Conservation (phyloP, 495 filamentous ascomycete genomes). For the Stereocaulon alpinum region DNA sequence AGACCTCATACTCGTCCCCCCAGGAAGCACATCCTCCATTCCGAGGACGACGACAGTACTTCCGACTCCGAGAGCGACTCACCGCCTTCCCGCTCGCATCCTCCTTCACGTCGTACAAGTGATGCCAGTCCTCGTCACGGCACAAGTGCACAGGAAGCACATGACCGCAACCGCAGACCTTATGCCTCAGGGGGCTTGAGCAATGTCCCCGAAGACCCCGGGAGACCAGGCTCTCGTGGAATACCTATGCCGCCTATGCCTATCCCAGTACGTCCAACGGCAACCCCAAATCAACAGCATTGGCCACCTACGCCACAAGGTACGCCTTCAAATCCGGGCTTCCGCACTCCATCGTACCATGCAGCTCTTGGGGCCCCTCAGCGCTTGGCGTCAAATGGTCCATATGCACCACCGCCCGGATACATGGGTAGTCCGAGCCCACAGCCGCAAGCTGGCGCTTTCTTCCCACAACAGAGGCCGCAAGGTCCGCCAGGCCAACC, state of each 20-base stretch:
- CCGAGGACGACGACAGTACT: constrained; percentile 18
- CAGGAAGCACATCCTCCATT: constrained; percentile 22
- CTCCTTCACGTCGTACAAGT: constrained; percentile 5
- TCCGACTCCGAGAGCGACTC: constrained; percentile 15
- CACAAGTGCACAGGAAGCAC: not conserved
- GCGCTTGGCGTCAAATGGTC: constrained; percentile 12
- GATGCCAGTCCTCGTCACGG: constrained; percentile 11
- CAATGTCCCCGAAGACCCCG: constrained; percentile 14
- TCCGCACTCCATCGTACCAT: constrained; percentile 6
- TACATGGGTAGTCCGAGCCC: constrained; percentile 14
- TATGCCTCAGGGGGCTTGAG: constrained; percentile 12
- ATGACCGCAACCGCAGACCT: constrained; percentile 13
- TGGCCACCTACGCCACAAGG: constrained; percentile 6
- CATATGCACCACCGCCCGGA: constrained; percentile 2
- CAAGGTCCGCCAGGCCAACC: constrained; percentile 8
- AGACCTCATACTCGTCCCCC: constrained; percentile 18
- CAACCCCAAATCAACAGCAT: constrained; percentile 6
- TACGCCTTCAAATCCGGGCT: constrained; percentile 3
- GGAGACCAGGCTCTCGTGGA: not conserved
- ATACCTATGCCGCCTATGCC: constrained; percentile 5
- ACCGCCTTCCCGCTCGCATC: constrained; percentile 1
- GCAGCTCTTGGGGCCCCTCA: not conserved
- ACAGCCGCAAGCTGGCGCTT: constrained; percentile 9
- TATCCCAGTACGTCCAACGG: not conserved
- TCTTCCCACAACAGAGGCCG: constrained; percentile 19